Evolutionary conservation across 208 protist species (phyloP).

Genomic region (Cochliopodium minus): DNA sequence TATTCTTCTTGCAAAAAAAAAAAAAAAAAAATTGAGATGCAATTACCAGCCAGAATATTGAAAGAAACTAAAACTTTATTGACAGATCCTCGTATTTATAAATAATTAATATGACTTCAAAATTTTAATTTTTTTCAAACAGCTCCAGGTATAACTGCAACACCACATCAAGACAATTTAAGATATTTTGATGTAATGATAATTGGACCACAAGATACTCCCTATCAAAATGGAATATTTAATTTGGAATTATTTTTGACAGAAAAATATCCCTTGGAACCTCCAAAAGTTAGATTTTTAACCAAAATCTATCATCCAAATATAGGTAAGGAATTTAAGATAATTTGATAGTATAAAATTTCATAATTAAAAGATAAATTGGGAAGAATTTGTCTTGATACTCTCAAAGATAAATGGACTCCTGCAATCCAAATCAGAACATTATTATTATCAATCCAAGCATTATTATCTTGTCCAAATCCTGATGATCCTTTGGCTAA

Average conservation of each 20-base stretch:
- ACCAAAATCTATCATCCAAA: constrained; percentile 73
- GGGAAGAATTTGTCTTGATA: constrained; percentile 77
- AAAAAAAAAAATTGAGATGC: no score
- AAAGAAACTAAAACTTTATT: no score
- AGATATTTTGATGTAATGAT: constrained; percentile 64
- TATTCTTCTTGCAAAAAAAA: no score
- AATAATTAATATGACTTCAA: neutral
- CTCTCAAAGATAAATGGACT: constrained; percentile 84
- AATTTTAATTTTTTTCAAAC: neutral
- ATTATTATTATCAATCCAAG: constrained; percentile 57
- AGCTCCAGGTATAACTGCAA: constrained; percentile 26
- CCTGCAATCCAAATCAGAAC: constrained; percentile 66
- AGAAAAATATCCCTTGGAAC: constrained; percentile 67
- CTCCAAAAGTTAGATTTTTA: constrained; percentile 59
- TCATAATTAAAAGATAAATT: no score
- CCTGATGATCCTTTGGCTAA: constrained; percentile 52
- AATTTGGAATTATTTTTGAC: constrained; percentile 69
- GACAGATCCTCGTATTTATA: no score
- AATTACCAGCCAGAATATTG: no score
- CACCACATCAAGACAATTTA: constrained; percentile 43
- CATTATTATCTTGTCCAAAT: constrained; percentile 39
- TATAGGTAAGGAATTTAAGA: no score
- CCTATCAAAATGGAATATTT: constrained; percentile 51
- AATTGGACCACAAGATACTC: constrained; percentile 36
- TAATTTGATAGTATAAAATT: no score